phyloP scores from a whole-genome alignment of 257 asterid species.

The Nicotiana benthamiana region DNA sequence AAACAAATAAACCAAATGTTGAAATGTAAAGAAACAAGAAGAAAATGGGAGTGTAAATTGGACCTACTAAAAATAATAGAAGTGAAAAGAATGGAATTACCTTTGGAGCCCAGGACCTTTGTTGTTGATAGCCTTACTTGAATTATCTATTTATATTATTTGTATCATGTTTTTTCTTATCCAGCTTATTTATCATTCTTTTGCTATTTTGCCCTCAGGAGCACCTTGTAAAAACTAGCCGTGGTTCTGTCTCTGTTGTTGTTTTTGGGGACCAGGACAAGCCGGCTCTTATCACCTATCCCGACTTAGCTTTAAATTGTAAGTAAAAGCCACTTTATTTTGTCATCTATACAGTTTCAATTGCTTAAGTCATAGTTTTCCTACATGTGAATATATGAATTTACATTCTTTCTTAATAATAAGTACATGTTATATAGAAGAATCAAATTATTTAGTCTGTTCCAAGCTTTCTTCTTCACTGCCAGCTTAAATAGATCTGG shows the following conservation, averaged over 20 bases:
- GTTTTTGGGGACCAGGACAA: constrained; percentile 92
- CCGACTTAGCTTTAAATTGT: constrained; percentile 93
- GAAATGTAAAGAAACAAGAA: neutral
- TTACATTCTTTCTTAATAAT: neutral
- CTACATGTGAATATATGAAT: neutral
- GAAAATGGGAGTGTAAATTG: neutral
- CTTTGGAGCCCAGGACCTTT: constrained; percentile 23
- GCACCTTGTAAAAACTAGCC: constrained; percentile 73
- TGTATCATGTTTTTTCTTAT: constrained; percentile 10
- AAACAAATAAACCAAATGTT: neutral
- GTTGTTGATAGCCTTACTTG: constrained; percentile 12
- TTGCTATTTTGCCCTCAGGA: constrained; percentile 48
- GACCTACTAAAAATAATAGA: neutral
- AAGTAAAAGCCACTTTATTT: constrained; percentile 26
- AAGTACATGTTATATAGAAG: neutral
- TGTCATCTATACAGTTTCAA: constrained; percentile 2
- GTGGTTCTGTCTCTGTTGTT: constrained; percentile 71
- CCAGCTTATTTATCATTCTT: neutral
- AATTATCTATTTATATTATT: constrained; percentile 15
- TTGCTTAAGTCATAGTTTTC: constrained; percentile 5
- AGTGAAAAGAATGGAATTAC: constrained; percentile 14
- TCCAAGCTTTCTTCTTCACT: neutral
- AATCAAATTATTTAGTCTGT: neutral
- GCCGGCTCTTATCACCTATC: constrained; percentile 91
- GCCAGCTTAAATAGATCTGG: neutral